Evolutionary conservation across 257 asterid species (phyloP).

Genomic region (Solanum verrucosum): DNA sequence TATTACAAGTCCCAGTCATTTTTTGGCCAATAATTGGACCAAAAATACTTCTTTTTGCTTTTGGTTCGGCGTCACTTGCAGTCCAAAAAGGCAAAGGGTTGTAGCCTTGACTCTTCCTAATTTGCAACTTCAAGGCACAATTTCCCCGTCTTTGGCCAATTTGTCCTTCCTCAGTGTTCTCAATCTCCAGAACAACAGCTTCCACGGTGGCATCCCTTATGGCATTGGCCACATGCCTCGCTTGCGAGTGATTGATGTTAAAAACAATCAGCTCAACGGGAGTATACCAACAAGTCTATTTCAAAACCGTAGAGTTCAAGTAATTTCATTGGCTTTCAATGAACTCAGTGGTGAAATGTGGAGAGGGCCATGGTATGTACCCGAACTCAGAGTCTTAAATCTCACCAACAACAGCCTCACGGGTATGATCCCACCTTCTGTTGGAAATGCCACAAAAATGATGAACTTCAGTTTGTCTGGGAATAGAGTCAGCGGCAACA

Average conservation of each 20-base stretch:
- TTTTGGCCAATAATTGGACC: slow-evolving; percentile 15
- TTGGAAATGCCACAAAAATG: not conserved
- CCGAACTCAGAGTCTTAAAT: not conserved
- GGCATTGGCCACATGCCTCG: too few species aligned
- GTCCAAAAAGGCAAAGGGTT: not conserved
- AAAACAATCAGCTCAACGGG: not conserved
- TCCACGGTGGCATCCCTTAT: too few species aligned
- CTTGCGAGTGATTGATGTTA: not conserved
- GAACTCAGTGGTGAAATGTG: not conserved
- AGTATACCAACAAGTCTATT: slow-evolving; percentile 1
- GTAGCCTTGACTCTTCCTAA: too few species aligned
- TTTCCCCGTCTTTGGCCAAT: too few species aligned
- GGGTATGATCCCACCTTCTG: too few species aligned
- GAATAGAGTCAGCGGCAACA: too few species aligned
- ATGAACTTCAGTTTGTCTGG: too few species aligned
- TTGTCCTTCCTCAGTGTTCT: too few species aligned
- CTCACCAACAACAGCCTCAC: too few species aligned
- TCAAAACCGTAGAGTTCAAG: not conserved
- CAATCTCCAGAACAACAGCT: too few species aligned
- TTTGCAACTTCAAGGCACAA: too few species aligned
- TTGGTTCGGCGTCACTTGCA: slow-evolving; percentile 25
- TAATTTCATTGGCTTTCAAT: not conserved
- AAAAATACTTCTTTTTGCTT: slow-evolving; percentile 2
- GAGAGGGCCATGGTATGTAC: not conserved
- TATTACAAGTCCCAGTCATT: slow-evolving; percentile 4